These are phyloP conservation scores for Aspergillus cejpii DNA, from an alignment of 2,329 filamentous ascomycete genomes.

Conservation along the genomic window DNA sequence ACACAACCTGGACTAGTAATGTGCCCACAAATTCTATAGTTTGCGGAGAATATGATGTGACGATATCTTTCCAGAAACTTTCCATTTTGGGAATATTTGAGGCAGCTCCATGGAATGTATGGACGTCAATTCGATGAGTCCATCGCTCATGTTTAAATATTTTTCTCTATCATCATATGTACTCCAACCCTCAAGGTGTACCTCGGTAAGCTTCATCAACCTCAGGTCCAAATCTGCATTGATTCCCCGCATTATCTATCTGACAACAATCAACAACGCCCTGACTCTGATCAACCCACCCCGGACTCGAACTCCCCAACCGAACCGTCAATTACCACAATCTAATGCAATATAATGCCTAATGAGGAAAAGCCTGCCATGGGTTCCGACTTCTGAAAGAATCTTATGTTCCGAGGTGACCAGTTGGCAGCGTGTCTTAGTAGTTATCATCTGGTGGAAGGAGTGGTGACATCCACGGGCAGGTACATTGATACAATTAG, in stretches of 20 bases:
- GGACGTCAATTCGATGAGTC: constrained; percentile 6
- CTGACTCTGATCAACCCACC: no score
- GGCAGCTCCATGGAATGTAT: neutral
- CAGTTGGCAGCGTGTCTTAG: no score
- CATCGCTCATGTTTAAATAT: neutral
- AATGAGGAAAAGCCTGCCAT: no score
- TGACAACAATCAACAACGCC: neutral
- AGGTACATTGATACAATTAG: no score
- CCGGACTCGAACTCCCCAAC: no score
- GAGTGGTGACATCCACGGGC: no score
- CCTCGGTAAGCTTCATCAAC: neutral
- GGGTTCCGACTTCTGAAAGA: no score
- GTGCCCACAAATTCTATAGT: constrained; percentile 26
- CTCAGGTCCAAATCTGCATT: neutral
- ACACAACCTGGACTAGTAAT: constrained; percentile 18
- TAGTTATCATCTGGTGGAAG: no score
- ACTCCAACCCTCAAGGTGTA: no score
- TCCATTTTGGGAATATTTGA: neutral
- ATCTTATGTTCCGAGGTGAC: no score
- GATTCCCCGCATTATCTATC: neutral
- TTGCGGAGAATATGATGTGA: constrained; percentile 16
- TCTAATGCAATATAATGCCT: no score
- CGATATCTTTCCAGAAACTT: constrained; percentile 13
- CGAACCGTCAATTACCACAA: neutral
- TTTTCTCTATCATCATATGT: neutral